A percentile compares a stretch with the other conserved stretches of the same genome.
phyloP scores from a whole-genome alignment of 2,329 filamentous ascomycete species.

The Camillea tinctor region DNA sequence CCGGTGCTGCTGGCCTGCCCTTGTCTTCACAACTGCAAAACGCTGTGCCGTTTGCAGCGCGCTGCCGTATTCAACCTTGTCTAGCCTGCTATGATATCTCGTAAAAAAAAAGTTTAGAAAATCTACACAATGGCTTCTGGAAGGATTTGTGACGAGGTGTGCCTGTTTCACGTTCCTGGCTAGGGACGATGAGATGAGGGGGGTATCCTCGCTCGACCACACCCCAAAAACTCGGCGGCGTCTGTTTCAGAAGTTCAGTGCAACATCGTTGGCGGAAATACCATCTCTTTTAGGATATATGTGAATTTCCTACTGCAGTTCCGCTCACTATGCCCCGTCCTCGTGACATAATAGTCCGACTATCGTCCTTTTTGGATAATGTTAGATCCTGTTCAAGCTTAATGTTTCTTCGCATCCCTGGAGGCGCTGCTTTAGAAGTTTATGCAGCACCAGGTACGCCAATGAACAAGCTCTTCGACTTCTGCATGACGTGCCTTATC shows the following conservation, averaged over 20 bases:
- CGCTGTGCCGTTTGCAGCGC: not conserved
- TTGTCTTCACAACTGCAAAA: not conserved
- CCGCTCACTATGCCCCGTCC: not conserved
- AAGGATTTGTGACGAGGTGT: slow-evolving; percentile 1
- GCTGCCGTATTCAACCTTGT: not conserved
- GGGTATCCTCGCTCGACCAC: not conserved
- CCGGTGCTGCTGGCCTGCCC: not conserved
- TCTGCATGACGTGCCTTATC: not conserved
- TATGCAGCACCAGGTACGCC: not conserved
- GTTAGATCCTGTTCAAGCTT: not conserved
- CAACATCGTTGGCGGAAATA: not conserved
- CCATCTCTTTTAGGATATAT: not conserved
- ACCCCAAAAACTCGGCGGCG: not conserved
- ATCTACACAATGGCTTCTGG: not conserved
- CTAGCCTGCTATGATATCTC: not conserved
- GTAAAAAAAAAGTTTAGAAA: not conserved
- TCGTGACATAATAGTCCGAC: not conserved
- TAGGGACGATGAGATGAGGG: not conserved
- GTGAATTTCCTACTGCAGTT: not conserved
- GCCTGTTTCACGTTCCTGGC: slow-evolving; percentile 1
- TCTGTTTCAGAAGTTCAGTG: not conserved
- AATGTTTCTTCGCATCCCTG: not conserved
- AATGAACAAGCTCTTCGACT: not conserved
- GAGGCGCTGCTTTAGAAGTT: not conserved
- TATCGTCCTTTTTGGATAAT: not conserved